Conservation (phyloP, 805 yeast species). For the Ogataea parapolymorpha region DNA sequence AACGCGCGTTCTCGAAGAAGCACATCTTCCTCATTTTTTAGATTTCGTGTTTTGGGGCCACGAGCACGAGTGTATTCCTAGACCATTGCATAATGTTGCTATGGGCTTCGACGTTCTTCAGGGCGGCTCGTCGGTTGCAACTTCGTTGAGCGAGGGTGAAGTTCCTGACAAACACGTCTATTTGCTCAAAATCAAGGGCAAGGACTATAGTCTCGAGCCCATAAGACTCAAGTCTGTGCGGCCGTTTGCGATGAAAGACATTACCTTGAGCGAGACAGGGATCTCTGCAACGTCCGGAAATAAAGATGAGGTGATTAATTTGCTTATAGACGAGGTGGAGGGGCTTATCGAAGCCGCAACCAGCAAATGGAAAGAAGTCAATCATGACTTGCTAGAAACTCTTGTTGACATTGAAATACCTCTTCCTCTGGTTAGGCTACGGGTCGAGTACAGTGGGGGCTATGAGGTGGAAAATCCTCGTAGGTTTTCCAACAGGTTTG, state of each 20-base stretch:
- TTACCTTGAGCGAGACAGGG: conserved; percentile 51
- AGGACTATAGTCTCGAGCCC: conserved; percentile 53
- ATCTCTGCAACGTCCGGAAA: conserved; percentile 60
- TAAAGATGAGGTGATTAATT: conserved; percentile 57
- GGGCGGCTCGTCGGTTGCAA: conserved; percentile 93
- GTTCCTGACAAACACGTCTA: conserved; percentile 71
- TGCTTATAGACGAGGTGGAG: conserved; percentile 63
- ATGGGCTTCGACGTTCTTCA: conserved; percentile 77
- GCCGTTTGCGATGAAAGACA: conserved; percentile 74
- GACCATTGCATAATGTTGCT: conserved; percentile 54
- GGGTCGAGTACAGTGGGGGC: conserved; percentile 88
- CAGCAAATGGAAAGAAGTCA: conserved; percentile 40
- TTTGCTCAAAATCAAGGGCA: conserved; percentile 60
- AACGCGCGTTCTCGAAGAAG: conserved; percentile 82
- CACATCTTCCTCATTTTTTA: conserved; percentile 73
- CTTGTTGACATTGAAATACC: conserved; percentile 46
- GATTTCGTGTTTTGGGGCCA: conserved; percentile 95
- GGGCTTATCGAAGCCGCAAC: conserved; percentile 59
- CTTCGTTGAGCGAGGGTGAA: conserved; percentile 85
- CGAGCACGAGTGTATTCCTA: conserved; percentile 90
- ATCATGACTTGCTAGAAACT: conserved; percentile 26
- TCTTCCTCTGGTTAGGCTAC: conserved; percentile 73
- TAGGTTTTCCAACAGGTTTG: conserved; percentile 85
- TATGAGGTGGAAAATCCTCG: conserved; percentile 90
- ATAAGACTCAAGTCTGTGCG: conserved; percentile 68